Base-by-base conservation (phyloP, 1,139 yeast genomes). In the Debaryomycetaceae sp. region DNA sequence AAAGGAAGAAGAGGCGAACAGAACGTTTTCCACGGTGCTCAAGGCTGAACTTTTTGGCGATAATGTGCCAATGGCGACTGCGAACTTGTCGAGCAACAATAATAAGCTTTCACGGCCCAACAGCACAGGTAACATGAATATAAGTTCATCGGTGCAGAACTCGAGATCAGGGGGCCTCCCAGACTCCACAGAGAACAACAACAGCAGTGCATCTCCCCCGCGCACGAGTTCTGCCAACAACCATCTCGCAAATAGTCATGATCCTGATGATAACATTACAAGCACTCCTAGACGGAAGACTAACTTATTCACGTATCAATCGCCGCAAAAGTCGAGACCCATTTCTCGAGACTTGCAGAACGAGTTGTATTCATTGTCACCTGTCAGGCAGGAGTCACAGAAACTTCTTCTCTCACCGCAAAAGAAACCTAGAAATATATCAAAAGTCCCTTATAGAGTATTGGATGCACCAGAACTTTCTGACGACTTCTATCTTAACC, bases 401-500 rank as follows among this genome's bases (percentile, higher is more conserved):
- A 75, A 80, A 50, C 63, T 91, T 33, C 65, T 92, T 32, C 64
- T 89, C 38, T 83, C 92, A 1, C 97, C 97, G 0, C 84, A 85
- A 42, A 87, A 83, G 62, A 84, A 81, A 52, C 79, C 87, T 1
- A 66, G 98, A 38, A 77, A 77, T 30, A 87, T 92, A 6, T 75
- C 91, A 9, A 87, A 86, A 55, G 88, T 89, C 0, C 98, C 98
- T 0, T 89, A 86, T 56, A 74, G 96, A 44, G 97, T 92, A 3
- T 74, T 92, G 34, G 98, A 92, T 65, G 99, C 99, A 0, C 99
- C 98, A 0, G 96, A 89, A 43, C 69, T 94, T 30, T 87, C 89
- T 8, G 98, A 94, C 59, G 98, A 92, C 60, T 92, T 91, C 57
- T 92, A 92, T 58, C 72, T 89, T 34, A 94, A 92, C 57, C 69